Evolutionary conservation across 148 eudicot genomes (phyloP).

Genomic region (Spergularia marina): DNA sequence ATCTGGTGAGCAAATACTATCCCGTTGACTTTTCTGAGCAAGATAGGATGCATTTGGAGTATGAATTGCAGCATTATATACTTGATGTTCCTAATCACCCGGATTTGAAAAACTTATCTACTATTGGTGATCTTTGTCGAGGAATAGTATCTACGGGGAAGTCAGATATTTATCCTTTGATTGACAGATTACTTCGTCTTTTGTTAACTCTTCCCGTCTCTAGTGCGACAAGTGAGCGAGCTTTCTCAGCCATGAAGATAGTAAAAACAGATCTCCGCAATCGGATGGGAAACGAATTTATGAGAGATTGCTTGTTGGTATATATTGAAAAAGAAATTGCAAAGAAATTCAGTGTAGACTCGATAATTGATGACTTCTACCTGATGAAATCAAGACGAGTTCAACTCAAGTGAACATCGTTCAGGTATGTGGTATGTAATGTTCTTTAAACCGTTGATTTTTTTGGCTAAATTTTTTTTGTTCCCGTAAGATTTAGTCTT

Average conservation of each 20-base stretch:
- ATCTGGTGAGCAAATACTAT: conserved; percentile 11
- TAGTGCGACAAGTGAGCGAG: conserved; percentile 12
- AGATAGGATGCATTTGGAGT: neutral
- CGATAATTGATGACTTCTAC: neutral
- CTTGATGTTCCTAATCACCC: conserved; percentile 5
- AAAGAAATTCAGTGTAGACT: neutral
- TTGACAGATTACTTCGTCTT: conserved; percentile 1
- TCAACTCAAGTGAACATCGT: neutral
- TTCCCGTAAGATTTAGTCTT: too few species aligned
- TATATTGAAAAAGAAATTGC: conserved; percentile 19
- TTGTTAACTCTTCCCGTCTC: conserved; percentile 9
- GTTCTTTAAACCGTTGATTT: too few species aligned
- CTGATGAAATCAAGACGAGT: conserved; percentile 2
- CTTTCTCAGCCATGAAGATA: conserved; percentile 23
- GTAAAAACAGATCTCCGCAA: conserved; percentile 13
- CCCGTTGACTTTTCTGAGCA: conserved; percentile 14
- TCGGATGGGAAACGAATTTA: conserved; percentile 1
- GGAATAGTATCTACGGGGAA: neutral
- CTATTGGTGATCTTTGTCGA: conserved; percentile 14
- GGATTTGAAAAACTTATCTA: neutral
- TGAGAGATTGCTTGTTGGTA: conserved; percentile 1
- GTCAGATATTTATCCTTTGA: neutral
- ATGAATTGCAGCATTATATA: conserved; percentile 4
- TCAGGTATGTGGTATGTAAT: too few species aligned
- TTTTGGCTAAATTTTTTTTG: too few species aligned